Evolutionary conservation across 2,329 filamentous ascomycete species (phyloP).

Genomic region (Stagonosporopsis rhizophila): DNA sequence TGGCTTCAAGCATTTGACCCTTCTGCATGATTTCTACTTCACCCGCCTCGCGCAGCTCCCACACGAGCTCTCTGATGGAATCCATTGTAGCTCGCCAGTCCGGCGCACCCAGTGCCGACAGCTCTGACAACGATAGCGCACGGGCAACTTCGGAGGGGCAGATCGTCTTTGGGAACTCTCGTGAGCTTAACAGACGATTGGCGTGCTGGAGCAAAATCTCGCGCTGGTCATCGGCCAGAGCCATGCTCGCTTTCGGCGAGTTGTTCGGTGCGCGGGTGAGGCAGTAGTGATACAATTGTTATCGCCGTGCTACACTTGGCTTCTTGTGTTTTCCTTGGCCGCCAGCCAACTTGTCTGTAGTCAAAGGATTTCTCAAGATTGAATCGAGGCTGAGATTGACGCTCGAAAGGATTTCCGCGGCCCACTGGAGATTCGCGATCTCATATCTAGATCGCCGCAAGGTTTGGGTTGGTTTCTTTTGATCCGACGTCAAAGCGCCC

Average conservation of each 20-base stretch:
- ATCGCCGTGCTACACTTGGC: constrained; percentile 11
- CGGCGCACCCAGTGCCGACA: constrained; percentile 34
- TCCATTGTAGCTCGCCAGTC: constrained; percentile 60
- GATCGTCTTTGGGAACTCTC: constrained; percentile 58
- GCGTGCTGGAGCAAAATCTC: constrained; percentile 29
- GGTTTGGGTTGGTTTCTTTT: constrained; percentile 21
- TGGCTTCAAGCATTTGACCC: constrained; percentile 50
- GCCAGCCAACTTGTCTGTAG: neutral
- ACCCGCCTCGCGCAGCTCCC: constrained; percentile 51
- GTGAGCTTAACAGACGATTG: constrained; percentile 36
- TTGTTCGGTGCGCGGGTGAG: neutral
- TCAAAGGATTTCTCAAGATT: neutral
- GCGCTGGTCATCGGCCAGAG: constrained; percentile 26
- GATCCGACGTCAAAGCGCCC: constrained; percentile 36
- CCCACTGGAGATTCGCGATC: constrained; percentile 6
- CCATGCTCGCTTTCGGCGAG: constrained; percentile 30
- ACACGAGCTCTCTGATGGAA: constrained; percentile 51
- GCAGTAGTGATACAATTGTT: constrained; percentile 2
- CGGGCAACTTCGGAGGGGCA: constrained; percentile 62
- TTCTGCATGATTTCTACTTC: constrained; percentile 59
- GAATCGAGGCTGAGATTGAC: neutral
- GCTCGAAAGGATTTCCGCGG: constrained; percentile 21
- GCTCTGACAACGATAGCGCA: constrained; percentile 51
- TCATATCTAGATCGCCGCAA: constrained; percentile 30
- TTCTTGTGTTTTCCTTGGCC: constrained; percentile 11